Percentiles rank a stretch among this genome's conserved stretches.
phyloP scores from a whole-genome alignment of 192 early-diverging fungal species.

The Gonapodya prolifera region DNA sequence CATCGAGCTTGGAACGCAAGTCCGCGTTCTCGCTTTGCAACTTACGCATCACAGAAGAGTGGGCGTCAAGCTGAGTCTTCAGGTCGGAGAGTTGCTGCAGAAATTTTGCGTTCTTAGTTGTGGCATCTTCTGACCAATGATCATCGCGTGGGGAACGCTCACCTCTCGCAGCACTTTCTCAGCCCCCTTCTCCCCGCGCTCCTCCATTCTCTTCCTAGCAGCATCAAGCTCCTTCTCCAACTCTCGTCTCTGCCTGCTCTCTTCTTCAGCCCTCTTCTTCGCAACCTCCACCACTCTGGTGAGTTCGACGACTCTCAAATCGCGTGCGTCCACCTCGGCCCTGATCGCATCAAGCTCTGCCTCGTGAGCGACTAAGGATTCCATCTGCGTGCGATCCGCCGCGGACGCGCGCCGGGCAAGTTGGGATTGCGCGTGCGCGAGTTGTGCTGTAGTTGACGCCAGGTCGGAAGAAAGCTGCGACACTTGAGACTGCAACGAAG shows the following conservation, averaged over 20 bases:
- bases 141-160: no score
- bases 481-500: neutral
- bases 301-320: neutral
- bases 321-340: neutral
- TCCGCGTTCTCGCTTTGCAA: neutral
- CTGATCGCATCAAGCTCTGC: neutral
- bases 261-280: neutral
- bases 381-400: neutral
- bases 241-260: neutral
- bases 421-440: neutral
- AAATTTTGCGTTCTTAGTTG: no score
- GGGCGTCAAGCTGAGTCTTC: neutral
- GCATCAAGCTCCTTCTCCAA: neutral
- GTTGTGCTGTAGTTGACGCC: neutral
- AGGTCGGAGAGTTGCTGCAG: neutral
- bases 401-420: neutral
- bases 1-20: neutral
- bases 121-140: no score
- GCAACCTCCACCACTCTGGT: neutral
- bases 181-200: neutral
- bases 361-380: neutral
- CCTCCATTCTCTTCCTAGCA: neutral
- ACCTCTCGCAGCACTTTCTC: neutral
- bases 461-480: neutral
- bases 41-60: neutral